Percentiles rank a stretch among this genome's conserved stretches.
Evolutionary conservation across 495 filamentous ascomycete species (phyloP).

Genomic region (Neurospora sp.): DNA sequence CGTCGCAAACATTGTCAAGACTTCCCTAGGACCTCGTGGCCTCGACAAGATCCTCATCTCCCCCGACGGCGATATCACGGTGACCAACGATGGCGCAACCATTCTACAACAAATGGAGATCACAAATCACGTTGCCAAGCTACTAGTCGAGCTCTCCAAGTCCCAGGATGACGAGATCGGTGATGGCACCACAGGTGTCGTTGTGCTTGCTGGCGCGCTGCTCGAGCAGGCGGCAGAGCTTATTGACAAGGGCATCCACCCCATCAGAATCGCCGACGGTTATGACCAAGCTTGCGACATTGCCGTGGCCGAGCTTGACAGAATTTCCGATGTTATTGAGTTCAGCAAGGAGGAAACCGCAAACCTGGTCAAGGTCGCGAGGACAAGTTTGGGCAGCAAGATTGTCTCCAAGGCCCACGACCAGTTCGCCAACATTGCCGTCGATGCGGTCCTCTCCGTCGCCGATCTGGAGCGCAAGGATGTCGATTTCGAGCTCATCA

Average conservation of each 20-base stretch:
- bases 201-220: conserved; percentile 89
- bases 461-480: conserved; percentile 94
- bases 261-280: conserved; percentile 94
- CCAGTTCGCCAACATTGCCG: conserved; percentile 93
- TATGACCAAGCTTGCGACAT: conserved; percentile 97
- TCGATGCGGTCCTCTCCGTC: conserved; percentile 93
- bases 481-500: conserved; percentile 98
- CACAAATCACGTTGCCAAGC: conserved; percentile 93
- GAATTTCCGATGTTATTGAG: conserved; percentile 81
- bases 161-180: conserved; percentile 99
- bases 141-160: conserved; percentile 95
- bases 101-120: conserved; percentile 99
- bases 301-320: conserved; percentile 81
- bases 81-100: conserved; percentile 97
- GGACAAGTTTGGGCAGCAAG: conserved; percentile 95
- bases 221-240: conserved; percentile 96
- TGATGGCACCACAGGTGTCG: conserved; percentile 95
- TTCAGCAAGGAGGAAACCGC: conserved; percentile 67
- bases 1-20: conserved; percentile 94
- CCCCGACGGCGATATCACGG: conserved; percentile 96
- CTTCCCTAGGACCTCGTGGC: conserved; percentile 88
- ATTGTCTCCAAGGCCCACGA: conserved; percentile 99
- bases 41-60: conserved; percentile 99
- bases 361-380: conserved; percentile 87
- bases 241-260: conserved; percentile 99